Evolutionary conservation across 2,329 filamentous ascomycete genomes (phyloP), one percentile per base, ranked within the genome.

Genomic region (Hymenoscyphus occultus): DNA sequence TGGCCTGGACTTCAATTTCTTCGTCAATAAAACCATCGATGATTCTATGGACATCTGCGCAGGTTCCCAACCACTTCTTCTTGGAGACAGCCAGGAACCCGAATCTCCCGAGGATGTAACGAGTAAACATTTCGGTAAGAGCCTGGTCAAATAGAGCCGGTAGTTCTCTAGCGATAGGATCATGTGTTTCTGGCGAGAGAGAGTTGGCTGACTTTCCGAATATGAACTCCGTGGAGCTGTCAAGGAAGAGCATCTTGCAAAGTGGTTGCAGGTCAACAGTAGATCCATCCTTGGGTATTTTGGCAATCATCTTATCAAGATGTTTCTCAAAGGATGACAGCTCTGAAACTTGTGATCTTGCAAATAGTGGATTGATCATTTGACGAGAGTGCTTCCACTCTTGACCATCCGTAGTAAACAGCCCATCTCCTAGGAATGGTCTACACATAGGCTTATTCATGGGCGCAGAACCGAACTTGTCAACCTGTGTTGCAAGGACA

Each of bases 241-340:
- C 87, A 13, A 90, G 79, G 0, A 87, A 89, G 71, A 89, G 80
- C 57, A 82, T 80, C 71, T 89, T 89, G 71, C 89, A 86, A 6
- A 88, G 76, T 12, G 84, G 81, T 71, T 86, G 84, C 22, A 90
- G 77, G 68, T 90, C 83, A 14, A 90, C 80, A 0, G 79, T 80
- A 2, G 78, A 76, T 54, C 86, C 80, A 63, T 84, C 77, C 0
- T 74, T 74, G 0, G 86, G 85, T 9, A 91, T 80, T 19, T 81
- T 80, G 22, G 80, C 77, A 22, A 90, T 77, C 64, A 91, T 78
- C 19, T 82, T 78, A 40, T 80, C 75, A 16, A 88, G 79, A 75
- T 90, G 86, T 5, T 75, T 77, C 70, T 90, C 86, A 61, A 90
- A 87, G 1, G 83, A 84, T 42, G 75, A 77, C 5, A 89, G 77